Conservation (phyloP, 2,329 filamentous ascomycete species). For the Simplicillium aogashimaense region DNA sequence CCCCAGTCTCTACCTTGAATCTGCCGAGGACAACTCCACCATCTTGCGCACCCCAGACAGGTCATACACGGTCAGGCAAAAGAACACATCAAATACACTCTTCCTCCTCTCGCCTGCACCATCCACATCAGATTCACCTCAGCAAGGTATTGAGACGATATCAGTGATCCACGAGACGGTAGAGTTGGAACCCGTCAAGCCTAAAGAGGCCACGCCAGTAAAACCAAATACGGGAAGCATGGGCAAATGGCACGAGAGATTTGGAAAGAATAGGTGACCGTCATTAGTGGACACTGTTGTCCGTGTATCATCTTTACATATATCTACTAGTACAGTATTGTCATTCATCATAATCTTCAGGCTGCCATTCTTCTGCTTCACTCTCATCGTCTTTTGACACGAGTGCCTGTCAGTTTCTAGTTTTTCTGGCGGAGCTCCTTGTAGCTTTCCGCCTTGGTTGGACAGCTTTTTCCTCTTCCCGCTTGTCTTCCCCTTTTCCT, state of each 20-base stretch:
- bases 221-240: constrained; percentile 18
- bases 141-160: constrained; percentile 34
- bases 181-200: constrained; percentile 47
- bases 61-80: constrained; percentile 51
- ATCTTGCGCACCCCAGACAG: constrained; percentile 40
- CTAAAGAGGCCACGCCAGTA: constrained; percentile 23
- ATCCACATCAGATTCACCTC: constrained; percentile 9
- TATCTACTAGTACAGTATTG: background rate
- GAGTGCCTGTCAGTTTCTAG: background rate
- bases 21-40: constrained; percentile 34
- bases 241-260: constrained; percentile 53
- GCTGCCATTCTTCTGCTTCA: background rate
- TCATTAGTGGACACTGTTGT: background rate
- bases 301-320: background rate
- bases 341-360: background rate
- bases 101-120: constrained; percentile 36
- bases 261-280: constrained; percentile 34
- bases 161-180: constrained; percentile 53
- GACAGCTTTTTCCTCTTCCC: no score
- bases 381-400: background rate
- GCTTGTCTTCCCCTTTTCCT: background rate
- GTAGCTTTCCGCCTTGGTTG: no score
- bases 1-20: constrained; percentile 35
- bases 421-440: no score
- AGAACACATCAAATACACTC: constrained; percentile 59